Conservation (phyloP, 2,329 filamentous ascomycete genomes). For the Bimuria novae-zelandiae region DNA sequence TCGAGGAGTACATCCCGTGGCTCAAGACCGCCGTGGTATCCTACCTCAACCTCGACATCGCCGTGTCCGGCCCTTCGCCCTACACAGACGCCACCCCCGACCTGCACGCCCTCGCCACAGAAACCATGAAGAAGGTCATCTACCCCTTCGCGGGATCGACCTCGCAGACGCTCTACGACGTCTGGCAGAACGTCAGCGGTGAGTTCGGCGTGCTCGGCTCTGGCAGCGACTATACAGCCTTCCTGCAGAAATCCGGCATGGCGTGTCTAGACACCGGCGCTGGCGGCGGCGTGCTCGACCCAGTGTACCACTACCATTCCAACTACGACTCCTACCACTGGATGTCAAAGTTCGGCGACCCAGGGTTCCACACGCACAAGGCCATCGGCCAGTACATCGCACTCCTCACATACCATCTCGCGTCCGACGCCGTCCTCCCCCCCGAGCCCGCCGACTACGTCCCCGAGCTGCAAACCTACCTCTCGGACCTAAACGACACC, state of each 20-base stretch:
- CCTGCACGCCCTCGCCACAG: constrained; percentile 43
- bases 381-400: constrained; percentile 55
- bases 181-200: constrained; percentile 46
- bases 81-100: constrained; percentile 48
- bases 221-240: constrained; percentile 54
- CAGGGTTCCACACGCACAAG: constrained; percentile 55
- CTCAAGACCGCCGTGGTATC: constrained; percentile 50
- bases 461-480: constrained; percentile 44
- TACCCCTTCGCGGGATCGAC: constrained; percentile 46
- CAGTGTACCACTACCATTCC: constrained; percentile 55
- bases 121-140: constrained; percentile 49
- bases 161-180: constrained; percentile 52
- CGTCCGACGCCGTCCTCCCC: constrained; percentile 46
- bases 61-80: constrained; percentile 51
- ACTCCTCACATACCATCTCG: constrained; percentile 50
- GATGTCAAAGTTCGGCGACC: constrained; percentile 58
- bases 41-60: constrained; percentile 59
- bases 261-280: constrained; percentile 50
- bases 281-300: constrained; percentile 43
- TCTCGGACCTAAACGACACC: constrained; percentile 38
- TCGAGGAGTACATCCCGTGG: constrained; percentile 57
- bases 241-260: constrained; percentile 52
- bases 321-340: constrained; percentile 56
- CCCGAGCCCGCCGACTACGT: constrained; percentile 48
- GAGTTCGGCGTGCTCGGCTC: constrained; percentile 51